Evolutionary conservation across 2,329 filamentous ascomycete species (phyloP), one percentile per base, ranked within the genome.

Genomic region (Paradendryphiella salina): DNA sequence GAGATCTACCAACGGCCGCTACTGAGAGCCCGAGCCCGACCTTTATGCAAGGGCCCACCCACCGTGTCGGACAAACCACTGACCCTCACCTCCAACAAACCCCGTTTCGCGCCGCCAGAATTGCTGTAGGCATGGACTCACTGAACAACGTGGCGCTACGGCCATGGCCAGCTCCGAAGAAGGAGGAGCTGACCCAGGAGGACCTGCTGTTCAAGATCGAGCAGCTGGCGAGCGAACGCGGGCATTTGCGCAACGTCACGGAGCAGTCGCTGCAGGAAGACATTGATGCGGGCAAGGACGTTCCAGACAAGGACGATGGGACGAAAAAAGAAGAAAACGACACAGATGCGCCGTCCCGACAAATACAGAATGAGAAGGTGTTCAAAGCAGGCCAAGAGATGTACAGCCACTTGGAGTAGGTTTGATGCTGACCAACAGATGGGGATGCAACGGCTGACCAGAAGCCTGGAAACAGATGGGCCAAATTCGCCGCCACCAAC

Each of bases 241-340:
- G 89, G 11, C 89, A 90, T 18, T 95, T 97, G 69, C 86, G 90
- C 52, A 80, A 86, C 61, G 80, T 97, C 57, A 89, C 85, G 41
- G 89, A 96, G 71, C 81, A 85, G 42, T 81, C 84, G 35, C 76
- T 97, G 31, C 81, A 81, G 41, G 82, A 86, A 29, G 86, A 94
- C 64, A 85, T 94, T 43, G 75, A 77, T 13, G 54, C 63, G 34
- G 72, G 76, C 20, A 71, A 65, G 47, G 74, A 77, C 39, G 73
- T 66, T 18, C 57, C 71, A 14, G 75, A 76, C 32, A 73, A 73
- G 6, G 71, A 73, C 13, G 60, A 65, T 32, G 74, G 75, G 23
- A 77, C 76, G 23, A 76, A 80, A 3, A 73, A 76, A 9, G 74
- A 79, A 8, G 65, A 73, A 15, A 67, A 60, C 2, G 65, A 73